Percentiles rank a stretch among this genome's conserved stretches.
Evolutionary conservation across 352 stramenopile species (phyloP).

Genomic region (Phytopythium ostracodes): DNA sequence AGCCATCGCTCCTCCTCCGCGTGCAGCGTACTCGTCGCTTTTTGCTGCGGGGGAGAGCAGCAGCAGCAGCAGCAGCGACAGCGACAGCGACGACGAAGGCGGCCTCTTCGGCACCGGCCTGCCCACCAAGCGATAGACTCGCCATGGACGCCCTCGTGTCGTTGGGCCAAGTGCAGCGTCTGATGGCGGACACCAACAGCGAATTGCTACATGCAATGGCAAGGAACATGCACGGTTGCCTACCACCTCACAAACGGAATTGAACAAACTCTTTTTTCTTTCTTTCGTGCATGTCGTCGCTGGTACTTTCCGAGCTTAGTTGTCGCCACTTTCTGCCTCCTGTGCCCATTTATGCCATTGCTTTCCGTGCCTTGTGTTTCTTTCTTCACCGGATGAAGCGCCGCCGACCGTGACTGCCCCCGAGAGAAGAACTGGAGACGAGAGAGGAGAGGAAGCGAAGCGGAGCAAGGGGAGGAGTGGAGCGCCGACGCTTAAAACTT

Average conservation of each 20-base stretch:
- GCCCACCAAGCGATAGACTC: slow-evolving; percentile 57
- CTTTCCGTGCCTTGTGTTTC: not conserved
- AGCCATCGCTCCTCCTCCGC: slow-evolving; percentile 11
- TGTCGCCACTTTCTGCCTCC: not conserved
- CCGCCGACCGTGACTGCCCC: not conserved
- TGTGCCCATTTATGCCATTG: not conserved
- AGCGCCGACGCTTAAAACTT: slow-evolving; percentile 6
- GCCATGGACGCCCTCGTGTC: slow-evolving; percentile 6
- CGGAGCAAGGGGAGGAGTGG: not conserved
- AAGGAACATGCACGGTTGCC: not conserved
- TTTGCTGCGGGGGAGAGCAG: slow-evolving; percentile 44
- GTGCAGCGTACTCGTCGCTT: slow-evolving; percentile 49
- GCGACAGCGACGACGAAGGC: slow-evolving; percentile 74
- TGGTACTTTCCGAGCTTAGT: slow-evolving; percentile 1
- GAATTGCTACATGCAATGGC: not conserved
- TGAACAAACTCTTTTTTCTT: not conserved
- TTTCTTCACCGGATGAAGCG: not conserved
- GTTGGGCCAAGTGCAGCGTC: too few relatives aligned
- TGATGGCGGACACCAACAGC: too few relatives aligned
- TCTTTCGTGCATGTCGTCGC: not conserved
- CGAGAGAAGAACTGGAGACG: not conserved
- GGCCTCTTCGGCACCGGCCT: slow-evolving; percentile 76
- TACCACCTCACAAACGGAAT: not conserved
- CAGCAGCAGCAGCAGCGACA: slow-evolving; percentile 48
- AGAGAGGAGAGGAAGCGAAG: slow-evolving; percentile 6